These are phyloP conservation scores for Gossypium schwendimanii DNA, from an alignment of 441 rosid species.

Conservation along the genomic window DNA sequence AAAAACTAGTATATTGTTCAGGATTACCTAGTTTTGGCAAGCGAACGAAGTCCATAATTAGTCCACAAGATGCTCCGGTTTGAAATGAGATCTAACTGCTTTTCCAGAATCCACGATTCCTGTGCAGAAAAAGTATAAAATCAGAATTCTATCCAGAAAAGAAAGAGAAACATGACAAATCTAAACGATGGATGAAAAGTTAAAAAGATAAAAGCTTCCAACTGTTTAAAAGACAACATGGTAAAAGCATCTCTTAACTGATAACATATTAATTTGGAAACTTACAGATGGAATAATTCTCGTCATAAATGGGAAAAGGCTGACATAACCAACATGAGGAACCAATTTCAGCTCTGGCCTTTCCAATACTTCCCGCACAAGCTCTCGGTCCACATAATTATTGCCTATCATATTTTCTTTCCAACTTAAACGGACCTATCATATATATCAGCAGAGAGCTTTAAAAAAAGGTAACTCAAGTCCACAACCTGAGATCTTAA, in stretches of 20 bases:
- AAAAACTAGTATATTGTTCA: not conserved
- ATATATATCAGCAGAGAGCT: constrained; percentile 17
- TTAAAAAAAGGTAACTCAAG: not conserved
- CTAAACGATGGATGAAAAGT: constrained; percentile 6
- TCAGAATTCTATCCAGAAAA: not conserved
- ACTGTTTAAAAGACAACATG: not conserved
- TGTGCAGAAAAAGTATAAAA: constrained; percentile 18
- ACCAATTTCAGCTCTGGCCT: constrained; percentile 61
- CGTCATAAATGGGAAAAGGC: constrained; percentile 90
- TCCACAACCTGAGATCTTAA: not conserved
- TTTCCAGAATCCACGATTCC: constrained; percentile 87
- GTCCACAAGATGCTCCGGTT: constrained; percentile 74
- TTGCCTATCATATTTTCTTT: constrained; percentile 54
- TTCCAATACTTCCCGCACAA: constrained; percentile 65
- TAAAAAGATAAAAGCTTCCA: not conserved
- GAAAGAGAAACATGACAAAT: not conserved
- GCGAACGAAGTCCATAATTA: constrained; percentile 80
- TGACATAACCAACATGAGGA: constrained; percentile 91
- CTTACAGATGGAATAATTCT: constrained; percentile 89
- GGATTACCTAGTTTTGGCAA: constrained; percentile 75
- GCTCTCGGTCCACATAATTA: constrained; percentile 53
- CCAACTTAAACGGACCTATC: constrained; percentile 80
- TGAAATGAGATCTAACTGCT: constrained; percentile 84
- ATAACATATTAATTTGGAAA: constrained; percentile 12
- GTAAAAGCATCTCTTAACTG: not conserved